A percentile compares a stretch with the other conserved stretches of the same genome.
Evolutionary conservation across 768 basidiomycete genomes (phyloP).

Genomic region (Boletellus emodensis): DNA sequence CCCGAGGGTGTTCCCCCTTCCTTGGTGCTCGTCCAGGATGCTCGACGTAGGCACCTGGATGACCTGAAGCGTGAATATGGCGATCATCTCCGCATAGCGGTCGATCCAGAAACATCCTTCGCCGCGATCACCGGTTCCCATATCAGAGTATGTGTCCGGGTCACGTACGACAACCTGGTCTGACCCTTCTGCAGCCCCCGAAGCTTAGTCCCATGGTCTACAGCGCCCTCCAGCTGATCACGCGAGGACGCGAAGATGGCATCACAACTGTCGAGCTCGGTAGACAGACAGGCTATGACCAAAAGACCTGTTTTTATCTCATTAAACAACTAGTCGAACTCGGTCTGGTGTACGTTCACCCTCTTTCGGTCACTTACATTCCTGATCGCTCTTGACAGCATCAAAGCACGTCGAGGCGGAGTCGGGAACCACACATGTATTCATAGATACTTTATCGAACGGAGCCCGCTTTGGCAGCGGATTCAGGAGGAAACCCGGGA

Average conservation of each 20-base stretch:
- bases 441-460: conserved; percentile 80
- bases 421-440: conserved; percentile 75
- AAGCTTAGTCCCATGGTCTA: conserved; percentile 86
- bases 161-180: not conserved
- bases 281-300: conserved; percentile 75
- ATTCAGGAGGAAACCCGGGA: conserved; percentile 59
- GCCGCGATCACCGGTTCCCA: conserved; percentile 83
- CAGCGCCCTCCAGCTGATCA: conserved; percentile 76
- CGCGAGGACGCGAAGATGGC: conserved; percentile 74
- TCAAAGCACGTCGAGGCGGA: conserved; percentile 75
- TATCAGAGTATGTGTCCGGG: conserved; percentile 54
- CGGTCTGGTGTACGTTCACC: conserved; percentile 58
- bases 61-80: conserved; percentile 58
- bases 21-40: conserved; percentile 54
- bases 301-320: conserved; percentile 87
- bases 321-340: conserved; percentile 72
- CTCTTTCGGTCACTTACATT: not conserved
- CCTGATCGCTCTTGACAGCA: conserved; percentile 34
- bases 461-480: conserved; percentile 69
- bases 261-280: conserved; percentile 77
- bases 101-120: conserved; percentile 71
- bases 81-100: conserved; percentile 64
- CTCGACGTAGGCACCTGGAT: conserved; percentile 49
- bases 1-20: conserved; percentile 41
- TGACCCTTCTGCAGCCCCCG: conserved; percentile 48